Evolutionary conservation across 805 yeast species (phyloP).

Genomic region (Suhomyces kilbournensis): DNA sequence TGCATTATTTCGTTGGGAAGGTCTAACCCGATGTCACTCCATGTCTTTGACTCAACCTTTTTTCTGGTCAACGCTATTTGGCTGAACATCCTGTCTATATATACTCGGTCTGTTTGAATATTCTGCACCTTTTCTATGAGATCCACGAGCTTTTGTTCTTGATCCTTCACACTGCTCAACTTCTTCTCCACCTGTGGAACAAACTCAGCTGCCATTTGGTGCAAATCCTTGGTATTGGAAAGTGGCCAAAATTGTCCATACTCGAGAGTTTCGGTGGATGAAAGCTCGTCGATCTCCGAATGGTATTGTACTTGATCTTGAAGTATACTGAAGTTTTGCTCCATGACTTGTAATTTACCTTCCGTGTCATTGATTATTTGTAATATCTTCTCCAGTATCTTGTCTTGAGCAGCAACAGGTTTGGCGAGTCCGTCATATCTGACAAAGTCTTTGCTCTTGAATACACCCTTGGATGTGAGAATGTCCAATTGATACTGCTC

Average conservation of each 20-base stretch:
- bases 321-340: conserved; percentile 16
- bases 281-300: neutral
- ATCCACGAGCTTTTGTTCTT: conserved; percentile 5
- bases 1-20: conserved; percentile 24
- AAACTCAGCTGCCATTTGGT: neutral
- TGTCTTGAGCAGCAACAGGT: conserved; percentile 5
- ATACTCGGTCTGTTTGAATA: conserved; percentile 14
- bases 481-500: conserved; percentile 4
- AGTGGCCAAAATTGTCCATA: conserved; percentile 14
- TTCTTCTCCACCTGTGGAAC: neutral
- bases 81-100: conserved; percentile 25
- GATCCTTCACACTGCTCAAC: conserved; percentile 1
- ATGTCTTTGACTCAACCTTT: conserved; percentile 8
- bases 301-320: conserved; percentile 11
- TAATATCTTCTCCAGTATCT: conserved; percentile 14
- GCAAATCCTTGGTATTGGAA: conserved; percentile 13
- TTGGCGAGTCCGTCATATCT: conserved; percentile 17
- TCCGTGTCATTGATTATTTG: conserved; percentile 24
- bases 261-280: conserved; percentile 1
- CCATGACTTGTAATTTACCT: conserved; percentile 23
- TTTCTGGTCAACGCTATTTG: conserved; percentile 21
- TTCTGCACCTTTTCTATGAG: conserved; percentile 13
- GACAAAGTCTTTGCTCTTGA: conserved; percentile 5
- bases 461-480: conserved; percentile 5
- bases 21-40: conserved; percentile 29